phyloP scores from a whole-genome alignment of 768 basidiomycete genomes.

The Glaciozyma antarctica region DNA sequence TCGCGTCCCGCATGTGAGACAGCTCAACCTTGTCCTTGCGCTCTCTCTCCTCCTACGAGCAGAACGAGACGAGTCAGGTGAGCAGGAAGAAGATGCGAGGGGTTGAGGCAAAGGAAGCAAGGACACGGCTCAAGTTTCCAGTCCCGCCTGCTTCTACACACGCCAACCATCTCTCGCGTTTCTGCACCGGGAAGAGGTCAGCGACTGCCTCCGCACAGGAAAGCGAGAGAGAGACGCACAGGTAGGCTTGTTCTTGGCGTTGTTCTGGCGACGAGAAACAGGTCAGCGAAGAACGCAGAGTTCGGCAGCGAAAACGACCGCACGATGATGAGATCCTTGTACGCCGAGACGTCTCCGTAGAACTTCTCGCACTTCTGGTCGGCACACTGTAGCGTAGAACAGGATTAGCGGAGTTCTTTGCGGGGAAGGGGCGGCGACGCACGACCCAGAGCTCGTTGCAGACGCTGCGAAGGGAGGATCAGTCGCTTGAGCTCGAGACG shows the following conservation, averaged over 20 bases:
- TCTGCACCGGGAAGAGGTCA: too few species aligned
- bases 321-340: constrained; percentile 31
- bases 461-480: constrained; percentile 16
- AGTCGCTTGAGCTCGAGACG: not conserved
- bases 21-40: too few species aligned
- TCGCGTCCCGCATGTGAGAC: too few species aligned
- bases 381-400: not conserved
- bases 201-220: too few species aligned
- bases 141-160: too few species aligned
- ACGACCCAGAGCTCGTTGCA: constrained; percentile 35
- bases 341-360: constrained; percentile 31
- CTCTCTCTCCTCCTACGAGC: too few species aligned
- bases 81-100: too few species aligned
- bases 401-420: not conserved
- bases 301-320: not conserved
- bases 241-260: constrained; percentile 40
- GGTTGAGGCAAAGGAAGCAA: too few species aligned
- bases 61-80: too few species aligned
- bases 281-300: not conserved
- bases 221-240: constrained; percentile 27
- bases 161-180: too few species aligned
- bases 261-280: not conserved
- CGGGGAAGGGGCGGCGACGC: not conserved
- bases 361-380: constrained; percentile 22
- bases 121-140: too few species aligned